These are phyloP conservation scores for Aspergillus ibericus DNA, from an alignment of 2,329 filamentous ascomycete genomes.

Conservation along the genomic window DNA sequence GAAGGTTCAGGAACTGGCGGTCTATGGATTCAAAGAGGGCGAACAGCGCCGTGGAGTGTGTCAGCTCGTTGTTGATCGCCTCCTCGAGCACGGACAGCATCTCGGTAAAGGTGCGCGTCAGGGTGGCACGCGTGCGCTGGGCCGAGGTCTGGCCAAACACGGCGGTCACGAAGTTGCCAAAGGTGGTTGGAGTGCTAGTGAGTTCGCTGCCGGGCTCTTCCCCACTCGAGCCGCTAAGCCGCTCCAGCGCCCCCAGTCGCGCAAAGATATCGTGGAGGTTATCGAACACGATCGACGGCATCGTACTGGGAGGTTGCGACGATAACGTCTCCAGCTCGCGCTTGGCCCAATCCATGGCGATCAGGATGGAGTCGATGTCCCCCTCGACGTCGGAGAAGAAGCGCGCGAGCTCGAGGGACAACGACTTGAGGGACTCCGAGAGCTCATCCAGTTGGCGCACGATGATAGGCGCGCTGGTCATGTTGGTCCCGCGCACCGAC, in stretches of 20 bases:
- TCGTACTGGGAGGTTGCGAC: constrained; percentile 59
- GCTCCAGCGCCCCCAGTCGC: constrained; percentile 47
- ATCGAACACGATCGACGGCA: constrained; percentile 71
- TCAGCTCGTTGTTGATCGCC: constrained; percentile 79
- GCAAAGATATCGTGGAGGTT: constrained; percentile 79
- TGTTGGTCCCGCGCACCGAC: constrained; percentile 83
- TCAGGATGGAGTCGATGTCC: constrained; percentile 87
- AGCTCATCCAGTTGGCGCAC: constrained; percentile 81
- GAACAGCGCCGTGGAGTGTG: constrained; percentile 77
- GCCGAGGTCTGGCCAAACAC: constrained; percentile 78
- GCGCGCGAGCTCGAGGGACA: constrained; percentile 81
- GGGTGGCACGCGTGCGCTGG: constrained; percentile 74
- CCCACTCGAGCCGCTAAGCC: constrained; percentile 30
- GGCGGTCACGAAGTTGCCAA: constrained; percentile 68
- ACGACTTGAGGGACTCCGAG: constrained; percentile 78
- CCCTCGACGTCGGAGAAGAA: constrained; percentile 94
- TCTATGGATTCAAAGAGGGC: constrained; percentile 90
- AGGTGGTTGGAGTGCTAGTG: constrained; percentile 57
- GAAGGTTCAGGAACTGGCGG: constrained; percentile 83
- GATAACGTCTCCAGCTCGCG: constrained; percentile 75
- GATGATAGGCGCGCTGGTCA: constrained; percentile 85
- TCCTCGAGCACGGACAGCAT: constrained; percentile 87
- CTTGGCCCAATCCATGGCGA: constrained; percentile 95
- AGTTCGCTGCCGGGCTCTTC: constrained; percentile 25
- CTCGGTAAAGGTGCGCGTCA: constrained; percentile 85